phyloP scores from a whole-genome alignment of 805 yeast genomes.

The Saccharomycopsis sp. region DNA sequence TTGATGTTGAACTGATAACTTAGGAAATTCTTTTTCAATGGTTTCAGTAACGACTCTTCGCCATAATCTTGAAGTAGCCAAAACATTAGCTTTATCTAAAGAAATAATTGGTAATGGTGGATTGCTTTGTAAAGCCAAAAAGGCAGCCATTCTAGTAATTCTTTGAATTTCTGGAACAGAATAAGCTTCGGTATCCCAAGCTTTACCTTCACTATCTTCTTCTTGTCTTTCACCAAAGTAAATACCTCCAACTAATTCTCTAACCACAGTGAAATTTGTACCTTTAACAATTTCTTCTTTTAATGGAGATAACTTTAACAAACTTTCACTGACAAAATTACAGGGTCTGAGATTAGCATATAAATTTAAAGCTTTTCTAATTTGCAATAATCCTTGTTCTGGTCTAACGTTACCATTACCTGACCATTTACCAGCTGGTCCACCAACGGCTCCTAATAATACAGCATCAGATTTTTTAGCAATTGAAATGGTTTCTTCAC shows the following conservation, averaged over 20 bases:
- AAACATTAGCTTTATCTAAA: slow-evolving; percentile 92
- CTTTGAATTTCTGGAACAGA: slow-evolving; percentile 88
- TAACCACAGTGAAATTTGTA: slow-evolving; percentile 84
- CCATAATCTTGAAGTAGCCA: slow-evolving; percentile 96
- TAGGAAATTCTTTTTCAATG: slow-evolving; percentile 83
- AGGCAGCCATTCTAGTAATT: slow-evolving; percentile 97
- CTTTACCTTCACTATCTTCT: slow-evolving; percentile 73
- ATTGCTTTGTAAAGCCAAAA: slow-evolving; percentile 81
- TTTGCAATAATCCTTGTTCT: slow-evolving; percentile 90
- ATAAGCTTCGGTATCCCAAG: slow-evolving; percentile 91
- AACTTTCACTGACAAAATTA: slow-evolving; percentile 76
- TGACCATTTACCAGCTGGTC: slow-evolving; percentile 88
- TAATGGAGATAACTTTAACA: slow-evolving; percentile 81
- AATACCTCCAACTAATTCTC: slow-evolving; percentile 97
- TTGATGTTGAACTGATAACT: slow-evolving; percentile 79
- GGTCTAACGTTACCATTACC: slow-evolving; percentile 59
- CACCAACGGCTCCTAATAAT: slow-evolving; percentile 97
- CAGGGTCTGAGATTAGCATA: slow-evolving; percentile 98
- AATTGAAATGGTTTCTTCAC: slow-evolving; percentile 74
- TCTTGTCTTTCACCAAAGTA: slow-evolving; percentile 95
- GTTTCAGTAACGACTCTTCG: slow-evolving; percentile 80
- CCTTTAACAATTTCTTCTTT: slow-evolving; percentile 79
- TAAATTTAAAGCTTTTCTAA: slow-evolving; percentile 86
- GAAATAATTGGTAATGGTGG: slow-evolving; percentile 97
- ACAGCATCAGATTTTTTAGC: slow-evolving; percentile 88